Base-by-base conservation (phyloP, 495 filamentous ascomycete species). In the Daldinia childiae region DNA sequence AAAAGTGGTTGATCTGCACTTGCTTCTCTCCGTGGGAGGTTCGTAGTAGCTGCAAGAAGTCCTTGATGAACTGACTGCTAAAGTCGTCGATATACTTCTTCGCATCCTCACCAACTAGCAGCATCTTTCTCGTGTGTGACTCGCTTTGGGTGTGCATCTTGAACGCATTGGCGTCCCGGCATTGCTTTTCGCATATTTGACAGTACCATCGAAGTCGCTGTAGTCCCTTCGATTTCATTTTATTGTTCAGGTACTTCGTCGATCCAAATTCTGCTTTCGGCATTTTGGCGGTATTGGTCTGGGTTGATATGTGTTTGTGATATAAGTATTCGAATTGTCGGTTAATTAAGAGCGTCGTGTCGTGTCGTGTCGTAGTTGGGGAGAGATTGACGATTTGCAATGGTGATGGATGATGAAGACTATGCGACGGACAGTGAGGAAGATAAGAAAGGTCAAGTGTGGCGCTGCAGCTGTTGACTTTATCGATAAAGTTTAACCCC, bases 191-290 rank as follows among this genome's bases (percentile, higher is more conserved):
- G 82, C 89, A 90, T 34, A 87, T 82, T 67, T 94, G 90, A 77
- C 90, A 93, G 79, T 93, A 97, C 90, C 92, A 98, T 57, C 94
- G 85, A 4, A 98, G 84, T 0, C 94, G 86, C 69, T 93, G 92
- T 1, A 97, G 84, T 43, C 95, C 95, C 82, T 94, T 95, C 70
- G 90, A 83, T 78, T 98, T 98, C 79, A 97, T 87, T 79, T 93
- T 91, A 81, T 98, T 98, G 79, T 85, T 87, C 54, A 98, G 86
- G 69, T 92, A 86, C 76, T 98, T 98, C 4, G 89, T 92, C 30
- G 88, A 89, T 26, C 95, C 96, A 21, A 92, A 89, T 84, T 98
- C 95, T 66, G 96, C 96, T 82, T 90, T 90, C 61, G 91, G 91
- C 96, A 98, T 99, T n/a, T 74, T 91, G 83, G 61, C 60, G 62